Evolutionary conservation across 2,329 filamentous ascomycete species (phyloP).

Genomic region (Sarocladium brachiariae): DNA sequence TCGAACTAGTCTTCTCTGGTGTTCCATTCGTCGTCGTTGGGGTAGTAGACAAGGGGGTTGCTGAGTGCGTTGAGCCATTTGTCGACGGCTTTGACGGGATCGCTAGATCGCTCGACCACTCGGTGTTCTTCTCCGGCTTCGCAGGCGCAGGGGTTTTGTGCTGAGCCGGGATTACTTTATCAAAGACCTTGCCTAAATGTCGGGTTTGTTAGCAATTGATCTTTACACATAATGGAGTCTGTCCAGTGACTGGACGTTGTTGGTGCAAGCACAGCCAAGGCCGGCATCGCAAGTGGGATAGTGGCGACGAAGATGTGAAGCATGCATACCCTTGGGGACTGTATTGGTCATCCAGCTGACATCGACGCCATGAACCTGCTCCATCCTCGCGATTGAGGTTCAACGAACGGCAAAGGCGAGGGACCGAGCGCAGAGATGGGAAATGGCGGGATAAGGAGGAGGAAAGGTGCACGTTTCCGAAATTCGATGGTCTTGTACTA

Average conservation of each 20-base stretch:
- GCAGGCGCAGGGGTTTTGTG: conserved; percentile 17
- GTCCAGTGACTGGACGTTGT: background rate
- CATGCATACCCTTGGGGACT: conserved; percentile 65
- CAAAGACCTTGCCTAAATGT: conserved; percentile 24
- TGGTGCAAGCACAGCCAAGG: background rate
- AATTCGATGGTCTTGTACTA: background rate
- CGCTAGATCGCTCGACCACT: background rate
- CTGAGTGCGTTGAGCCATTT: background rate
- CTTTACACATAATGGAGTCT: background rate
- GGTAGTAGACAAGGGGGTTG: background rate
- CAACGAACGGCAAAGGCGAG: background rate
- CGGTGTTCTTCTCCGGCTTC: conserved; percentile 18
- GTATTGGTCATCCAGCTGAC: conserved; percentile 86
- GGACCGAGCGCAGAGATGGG: background rate
- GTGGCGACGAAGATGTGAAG: conserved; percentile 11
- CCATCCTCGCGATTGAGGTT: conserved; percentile 44
- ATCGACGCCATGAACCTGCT: conserved; percentile 74
- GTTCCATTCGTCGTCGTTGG: conserved; percentile 13
- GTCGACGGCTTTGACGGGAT: background rate
- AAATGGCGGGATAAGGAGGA: background rate
- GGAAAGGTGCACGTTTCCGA: background rate
- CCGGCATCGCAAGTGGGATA: background rate
- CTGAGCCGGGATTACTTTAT: conserved; percentile 10
- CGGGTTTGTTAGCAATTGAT: background rate
- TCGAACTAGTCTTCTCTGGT: conserved; percentile 17